Base-by-base conservation (phyloP, 1,139 yeast species). In the Schwanniomyces etchellsii region DNA sequence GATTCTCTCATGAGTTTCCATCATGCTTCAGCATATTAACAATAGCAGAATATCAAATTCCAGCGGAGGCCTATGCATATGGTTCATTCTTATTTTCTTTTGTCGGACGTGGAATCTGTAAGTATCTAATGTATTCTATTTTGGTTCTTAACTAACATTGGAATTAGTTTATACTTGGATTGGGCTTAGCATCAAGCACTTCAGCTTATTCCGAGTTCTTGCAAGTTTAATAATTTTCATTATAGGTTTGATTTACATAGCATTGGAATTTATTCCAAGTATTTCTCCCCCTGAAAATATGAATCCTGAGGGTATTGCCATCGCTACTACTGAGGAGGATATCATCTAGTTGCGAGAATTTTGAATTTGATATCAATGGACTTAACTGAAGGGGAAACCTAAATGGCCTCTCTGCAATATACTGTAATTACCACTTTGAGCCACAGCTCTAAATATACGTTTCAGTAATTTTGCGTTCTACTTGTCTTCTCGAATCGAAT, bases 61-160 rank as follows among this genome's bases (percentile, higher is more conserved):
- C 85, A 4, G 73, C 84, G 2, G 74, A 77, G 42, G 74, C 88
- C 6, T 70, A 76, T 43, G 70, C 75, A 10, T 85, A 79, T 50
- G 91, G 82, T 13, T 82, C 94, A 2, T 86, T 88, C 47, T 63
- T 83, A 43, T 83, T 82, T 52, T 83, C 94, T 11, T 86, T 86
- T 48, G 57, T 83, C 12, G 96, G 96, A 4, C 72, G 96, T 46
- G 96, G 95, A 14, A 50, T 77, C 10, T 75, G 76, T 70, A 63
- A 34, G 77, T 68, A 47, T 39, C 7, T 12, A 28, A 22, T 28
- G 33, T 11, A 4, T 6, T 18, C 21, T 18, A 18, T 7, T 18
- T 18, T 18, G 21, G n/a, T 7, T n/a, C n/a, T 7, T n/a, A 18
- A n/a, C 21, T 18, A 18, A 7, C n/a, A 18, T 18, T 15, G 7